Evolutionary conservation across 1,284 basidiomycete genomes (phyloP).

Genomic region (Austroboletus novae-zelandiae): DNA sequence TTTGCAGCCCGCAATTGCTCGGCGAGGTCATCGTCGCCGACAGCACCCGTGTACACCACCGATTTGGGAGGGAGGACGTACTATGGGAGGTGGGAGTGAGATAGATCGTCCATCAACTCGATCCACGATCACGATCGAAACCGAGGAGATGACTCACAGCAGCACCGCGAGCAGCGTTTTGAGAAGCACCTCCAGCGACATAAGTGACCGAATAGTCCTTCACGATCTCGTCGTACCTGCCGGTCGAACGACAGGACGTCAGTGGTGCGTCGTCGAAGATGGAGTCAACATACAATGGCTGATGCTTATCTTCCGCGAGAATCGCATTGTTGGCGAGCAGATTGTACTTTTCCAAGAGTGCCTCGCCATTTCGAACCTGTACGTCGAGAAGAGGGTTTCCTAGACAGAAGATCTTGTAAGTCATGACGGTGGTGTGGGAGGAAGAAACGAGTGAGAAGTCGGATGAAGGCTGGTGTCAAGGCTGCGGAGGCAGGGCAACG

Average conservation of each 20-base stretch:
- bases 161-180: conserved; percentile 95
- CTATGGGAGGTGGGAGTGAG: conserved; percentile 39
- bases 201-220: conserved; percentile 81
- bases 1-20: conserved; percentile 92
- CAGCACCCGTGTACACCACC: conserved; percentile 93
- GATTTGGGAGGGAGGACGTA: conserved; percentile 88
- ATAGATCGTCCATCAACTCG: not conserved
- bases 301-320: conserved; percentile 88
- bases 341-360: conserved; percentile 86
- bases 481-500: not conserved
- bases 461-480: conserved; percentile 5
- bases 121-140: conserved; percentile 1
- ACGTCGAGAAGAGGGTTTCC: conserved; percentile 91
- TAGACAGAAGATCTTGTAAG: conserved; percentile 70
- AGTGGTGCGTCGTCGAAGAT: not conserved
- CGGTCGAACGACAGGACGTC: not conserved
- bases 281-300: conserved; percentile 59
- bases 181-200: conserved; percentile 95
- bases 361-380: conserved; percentile 82
- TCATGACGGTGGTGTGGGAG: conserved; percentile 15
- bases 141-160: conserved; percentile 64
- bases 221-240: conserved; percentile 87
- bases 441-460: not conserved
- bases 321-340: conserved; percentile 97
- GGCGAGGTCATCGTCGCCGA: conserved; percentile 90